Evolutionary conservation across 768 basidiomycete species (phyloP).

Genomic region (Clavaria fumosa): DNA sequence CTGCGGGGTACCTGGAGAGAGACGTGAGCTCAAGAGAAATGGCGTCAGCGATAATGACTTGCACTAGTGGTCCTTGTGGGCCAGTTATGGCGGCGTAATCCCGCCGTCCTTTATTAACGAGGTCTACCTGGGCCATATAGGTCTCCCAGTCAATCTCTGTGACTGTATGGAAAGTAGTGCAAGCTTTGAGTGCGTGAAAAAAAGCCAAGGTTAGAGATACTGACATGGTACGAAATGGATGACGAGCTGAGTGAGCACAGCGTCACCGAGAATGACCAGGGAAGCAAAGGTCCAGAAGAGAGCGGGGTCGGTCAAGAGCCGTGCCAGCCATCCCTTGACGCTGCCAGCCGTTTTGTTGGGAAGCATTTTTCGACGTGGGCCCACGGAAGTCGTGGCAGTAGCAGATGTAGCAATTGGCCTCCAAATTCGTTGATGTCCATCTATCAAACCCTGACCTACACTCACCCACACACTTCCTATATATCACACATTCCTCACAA

Average conservation of each 20-base stretch:
- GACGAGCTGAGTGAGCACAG: constrained; percentile 62
- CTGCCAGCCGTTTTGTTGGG: no score
- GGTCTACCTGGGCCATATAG: constrained; percentile 77
- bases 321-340: no score
- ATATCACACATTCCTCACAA: no score
- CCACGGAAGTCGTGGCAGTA: no score
- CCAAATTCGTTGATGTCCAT: no score
- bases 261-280: constrained; percentile 61
- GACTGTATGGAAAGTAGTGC: constrained; percentile 35
- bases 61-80: constrained; percentile 91
- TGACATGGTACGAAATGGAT: constrained; percentile 73
- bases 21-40: not conserved
- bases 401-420: no score
- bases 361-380: no score
- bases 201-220: constrained; percentile 15
- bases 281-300: constrained; percentile 57
- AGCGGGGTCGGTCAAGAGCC: constrained; percentile 36
- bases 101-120: constrained; percentile 67
- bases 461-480: no score
- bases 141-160: constrained; percentile 98
- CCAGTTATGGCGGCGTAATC: constrained; percentile 74
- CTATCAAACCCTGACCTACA: no score
- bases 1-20: constrained; percentile 73
- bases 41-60: constrained; percentile 15
- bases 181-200: constrained; percentile 5